Evolutionary conservation across 805 yeast species (phyloP).

Genomic region (Wickerhamomyces ciferrii): DNA sequence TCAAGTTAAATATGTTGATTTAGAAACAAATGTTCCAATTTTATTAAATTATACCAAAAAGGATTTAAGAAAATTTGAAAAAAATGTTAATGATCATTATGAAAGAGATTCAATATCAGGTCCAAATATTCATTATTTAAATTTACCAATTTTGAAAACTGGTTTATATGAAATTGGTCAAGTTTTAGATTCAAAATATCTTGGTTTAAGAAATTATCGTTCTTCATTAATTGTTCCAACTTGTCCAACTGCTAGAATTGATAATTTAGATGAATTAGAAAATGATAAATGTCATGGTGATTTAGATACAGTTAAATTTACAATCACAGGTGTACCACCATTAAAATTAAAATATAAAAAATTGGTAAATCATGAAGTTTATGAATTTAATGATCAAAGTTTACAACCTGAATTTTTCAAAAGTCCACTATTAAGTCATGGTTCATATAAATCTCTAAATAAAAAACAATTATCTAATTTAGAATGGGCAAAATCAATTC

Average conservation of each 20-base stretch:
- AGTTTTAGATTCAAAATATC: conserved; percentile 62
- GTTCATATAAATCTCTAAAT: conserved; percentile 21
- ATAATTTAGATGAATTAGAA: conserved; percentile 24
- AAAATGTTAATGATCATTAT: conserved; percentile 15
- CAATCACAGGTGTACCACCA: conserved; percentile 77
- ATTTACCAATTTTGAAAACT: conserved; percentile 58
- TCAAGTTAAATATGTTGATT: conserved; percentile 56
- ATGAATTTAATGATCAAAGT: conserved; percentile 33
- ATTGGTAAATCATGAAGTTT: conserved; percentile 30
- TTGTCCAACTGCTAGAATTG: conserved; percentile 72
- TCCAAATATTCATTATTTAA: conserved; percentile 47
- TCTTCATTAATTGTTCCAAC: conserved; percentile 61
- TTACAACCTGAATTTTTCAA: conserved; percentile 45
- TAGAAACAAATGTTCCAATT: conserved; percentile 42
- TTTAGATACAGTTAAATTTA: conserved; percentile 44
- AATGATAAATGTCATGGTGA: conserved; percentile 61
- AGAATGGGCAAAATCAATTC: conserved; percentile 35
- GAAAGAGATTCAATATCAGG: conserved; percentile 20
- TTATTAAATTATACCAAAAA: conserved; percentile 49
- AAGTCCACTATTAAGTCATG: conserved; percentile 41
- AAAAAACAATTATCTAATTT: conserved; percentile 32
- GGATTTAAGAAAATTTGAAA: conserved; percentile 41
- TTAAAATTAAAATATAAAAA: conserved; percentile 53
- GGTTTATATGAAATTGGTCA: conserved; percentile 73
- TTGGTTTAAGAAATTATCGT: conserved; percentile 54